Conservation (phyloP, 164 flowering plant genomes). For the Aristolochia contorta region DNA sequence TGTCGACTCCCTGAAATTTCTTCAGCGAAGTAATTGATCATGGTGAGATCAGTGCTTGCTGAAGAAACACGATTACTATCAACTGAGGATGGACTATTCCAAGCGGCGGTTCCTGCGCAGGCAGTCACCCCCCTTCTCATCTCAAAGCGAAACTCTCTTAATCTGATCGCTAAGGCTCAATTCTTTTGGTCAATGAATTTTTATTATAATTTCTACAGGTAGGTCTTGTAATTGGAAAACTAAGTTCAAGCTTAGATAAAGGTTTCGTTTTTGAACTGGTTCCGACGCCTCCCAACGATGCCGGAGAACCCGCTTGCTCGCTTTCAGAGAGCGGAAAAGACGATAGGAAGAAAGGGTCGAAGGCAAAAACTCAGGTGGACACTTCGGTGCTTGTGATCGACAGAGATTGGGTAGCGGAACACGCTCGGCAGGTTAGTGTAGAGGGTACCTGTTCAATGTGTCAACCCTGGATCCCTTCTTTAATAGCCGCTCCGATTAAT, state of each 20-base stretch:
- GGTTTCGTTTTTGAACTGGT: constrained; percentile 70
- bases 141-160: neutral
- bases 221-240: constrained; percentile 74
- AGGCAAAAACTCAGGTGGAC: constrained; percentile 33
- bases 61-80: constrained; percentile 59
- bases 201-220: constrained; percentile 33
- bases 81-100: constrained; percentile 59
- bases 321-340: constrained; percentile 25
- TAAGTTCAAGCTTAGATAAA: constrained; percentile 47
- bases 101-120: constrained; percentile 44
- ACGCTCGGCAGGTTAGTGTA: constrained; percentile 68
- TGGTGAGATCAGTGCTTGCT: constrained; percentile 80
- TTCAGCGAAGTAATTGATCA: constrained; percentile 5
- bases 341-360: constrained; percentile 45
- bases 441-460: too few relatives aligned
- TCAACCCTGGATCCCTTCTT: too few relatives aligned
- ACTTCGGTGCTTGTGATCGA: constrained; percentile 47
- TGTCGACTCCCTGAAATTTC: neutral
- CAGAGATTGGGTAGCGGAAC: constrained; percentile 81
- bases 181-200: neutral
- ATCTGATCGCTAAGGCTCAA: neutral
- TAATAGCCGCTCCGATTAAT: too few relatives aligned
- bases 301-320: constrained; percentile 62
- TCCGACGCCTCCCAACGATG: constrained; percentile 74
- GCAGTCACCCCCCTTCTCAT: constrained; percentile 19